Evolutionary conservation across 352 stramenopile genomes (phyloP).

Genomic region (Thalassiosira pacifica): DNA sequence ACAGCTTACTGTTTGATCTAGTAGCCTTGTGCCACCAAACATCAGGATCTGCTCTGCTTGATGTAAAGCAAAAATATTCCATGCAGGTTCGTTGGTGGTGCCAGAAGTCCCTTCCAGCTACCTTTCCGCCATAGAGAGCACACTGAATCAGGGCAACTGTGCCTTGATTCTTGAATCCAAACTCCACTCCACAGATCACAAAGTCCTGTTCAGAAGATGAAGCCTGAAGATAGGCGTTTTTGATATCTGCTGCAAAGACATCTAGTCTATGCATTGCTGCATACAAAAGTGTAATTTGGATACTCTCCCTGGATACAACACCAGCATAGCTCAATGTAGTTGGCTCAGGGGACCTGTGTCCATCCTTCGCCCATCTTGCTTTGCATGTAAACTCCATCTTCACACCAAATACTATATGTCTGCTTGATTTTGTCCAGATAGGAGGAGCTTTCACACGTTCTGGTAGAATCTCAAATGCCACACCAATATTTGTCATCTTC

Average conservation of each 20-base stretch:
- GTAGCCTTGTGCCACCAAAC: neutral
- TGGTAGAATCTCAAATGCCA: slow-evolving; percentile 67
- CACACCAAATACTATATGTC: slow-evolving; percentile 54
- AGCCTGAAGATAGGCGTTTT: slow-evolving; percentile 51
- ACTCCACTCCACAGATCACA: slow-evolving; percentile 59
- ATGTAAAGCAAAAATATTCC: slow-evolving; percentile 14
- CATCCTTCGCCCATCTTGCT: slow-evolving; percentile 29
- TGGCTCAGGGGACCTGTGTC: slow-evolving; percentile 14
- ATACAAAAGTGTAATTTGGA: slow-evolving; percentile 39
- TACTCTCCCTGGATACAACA: slow-evolving; percentile 56
- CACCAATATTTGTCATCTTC: slow-evolving; percentile 67
- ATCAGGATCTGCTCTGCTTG: slow-evolving; percentile 21
- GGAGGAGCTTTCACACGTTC: slow-evolving; percentile 6
- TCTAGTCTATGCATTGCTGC: slow-evolving; percentile 44
- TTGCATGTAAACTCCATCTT: slow-evolving; percentile 55
- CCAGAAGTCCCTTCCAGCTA: slow-evolving; percentile 32
- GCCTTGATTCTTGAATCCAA: slow-evolving; percentile 56
- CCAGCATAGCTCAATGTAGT: slow-evolving; percentile 49
- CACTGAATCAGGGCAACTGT: slow-evolving; percentile 55
- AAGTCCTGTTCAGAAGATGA: slow-evolving; percentile 16
- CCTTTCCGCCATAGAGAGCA: slow-evolving; percentile 68
- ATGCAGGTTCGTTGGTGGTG: slow-evolving; percentile 16
- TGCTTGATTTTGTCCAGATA: slow-evolving; percentile 23
- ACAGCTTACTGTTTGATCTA: neutral
- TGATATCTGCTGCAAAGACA: slow-evolving; percentile 51